These are phyloP conservation scores for Hanseniaspora guilliermondii DNA, from an alignment of 805 yeast genomes.

Conservation along the genomic window DNA sequence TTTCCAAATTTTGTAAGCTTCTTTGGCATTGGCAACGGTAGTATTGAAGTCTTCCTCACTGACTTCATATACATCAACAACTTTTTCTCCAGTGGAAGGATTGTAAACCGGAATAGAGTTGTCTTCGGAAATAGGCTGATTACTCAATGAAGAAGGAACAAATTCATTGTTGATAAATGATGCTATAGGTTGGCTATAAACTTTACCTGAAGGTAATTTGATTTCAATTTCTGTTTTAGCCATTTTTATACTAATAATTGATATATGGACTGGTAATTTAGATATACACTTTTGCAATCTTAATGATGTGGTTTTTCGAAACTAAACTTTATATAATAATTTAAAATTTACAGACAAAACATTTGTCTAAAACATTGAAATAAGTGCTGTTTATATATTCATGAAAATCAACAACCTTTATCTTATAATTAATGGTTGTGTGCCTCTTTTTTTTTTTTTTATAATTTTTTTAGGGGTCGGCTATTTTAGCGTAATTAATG, in stretches of 20 bases:
- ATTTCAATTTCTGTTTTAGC: slow-evolving; percentile 24
- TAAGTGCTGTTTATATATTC: too few relatives aligned
- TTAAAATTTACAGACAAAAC: too few relatives aligned
- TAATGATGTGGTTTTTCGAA: too few relatives aligned
- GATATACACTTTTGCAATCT: too few relatives aligned
- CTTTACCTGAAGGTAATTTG: slow-evolving; percentile 53
- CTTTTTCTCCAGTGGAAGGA: slow-evolving; percentile 44
- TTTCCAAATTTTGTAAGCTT: slow-evolving; percentile 42
- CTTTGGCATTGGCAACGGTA: slow-evolving; percentile 42
- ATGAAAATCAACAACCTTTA: too few relatives aligned
- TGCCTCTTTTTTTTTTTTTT: too few relatives aligned
- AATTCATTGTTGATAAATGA: slow-evolving; percentile 65
- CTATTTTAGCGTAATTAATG: too few relatives aligned
- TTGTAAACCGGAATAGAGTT: slow-evolving; percentile 27
- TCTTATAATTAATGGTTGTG: too few relatives aligned
- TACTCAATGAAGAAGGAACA: slow-evolving; percentile 36
- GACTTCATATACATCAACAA: slow-evolving; percentile 42
- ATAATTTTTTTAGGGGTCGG: too few relatives aligned
- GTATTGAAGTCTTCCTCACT: slow-evolving; percentile 39
- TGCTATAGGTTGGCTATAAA: slow-evolving; percentile 62
- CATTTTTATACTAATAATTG: neutral
- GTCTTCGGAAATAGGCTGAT: slow-evolving; percentile 21
- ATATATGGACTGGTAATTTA: neutral
- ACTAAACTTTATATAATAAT: too few relatives aligned
- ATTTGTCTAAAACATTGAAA: too few relatives aligned